Evolutionary conservation across 371 early-diverging fungal species (phyloP).

Genomic region (Basidiobolus meristosporus): DNA sequence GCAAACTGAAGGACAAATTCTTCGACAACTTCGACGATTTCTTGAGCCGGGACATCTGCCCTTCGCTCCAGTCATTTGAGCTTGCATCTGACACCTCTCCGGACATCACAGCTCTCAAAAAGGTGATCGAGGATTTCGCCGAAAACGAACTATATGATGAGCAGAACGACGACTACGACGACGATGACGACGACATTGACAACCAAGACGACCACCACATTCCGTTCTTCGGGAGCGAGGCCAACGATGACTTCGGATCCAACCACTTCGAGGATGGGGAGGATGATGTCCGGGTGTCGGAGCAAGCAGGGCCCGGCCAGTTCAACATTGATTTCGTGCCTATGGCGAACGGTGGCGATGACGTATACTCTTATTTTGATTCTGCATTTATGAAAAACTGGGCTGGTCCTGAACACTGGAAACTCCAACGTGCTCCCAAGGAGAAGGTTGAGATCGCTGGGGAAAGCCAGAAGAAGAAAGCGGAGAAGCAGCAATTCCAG

Average conservation of each 20-base stretch:
- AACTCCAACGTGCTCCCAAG: conserved; percentile 26
- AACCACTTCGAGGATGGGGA: conserved; percentile 15
- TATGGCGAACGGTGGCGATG: conserved; percentile 23
- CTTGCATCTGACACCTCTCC: conserved; percentile 16
- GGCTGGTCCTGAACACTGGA: conserved; percentile 95
- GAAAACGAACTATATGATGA: conserved; percentile 9
- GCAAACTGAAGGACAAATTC: conserved; percentile 25
- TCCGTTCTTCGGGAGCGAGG: not conserved
- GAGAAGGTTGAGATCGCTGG: conserved; percentile 13
- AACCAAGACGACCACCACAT: conserved; percentile 1
- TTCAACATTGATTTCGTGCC: conserved; percentile 20
- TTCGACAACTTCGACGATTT: conserved; percentile 19
- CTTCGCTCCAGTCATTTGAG: conserved; percentile 34
- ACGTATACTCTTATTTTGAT: conserved; percentile 81
- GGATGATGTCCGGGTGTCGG: too few relatives aligned
- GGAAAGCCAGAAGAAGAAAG: conserved; percentile 8
- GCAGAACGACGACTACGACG: conserved; percentile 10
- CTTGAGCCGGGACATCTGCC: conserved; percentile 32
- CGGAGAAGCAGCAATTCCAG: conserved; percentile 11
- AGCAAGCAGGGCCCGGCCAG: too few relatives aligned
- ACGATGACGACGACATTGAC: conserved; percentile 9
- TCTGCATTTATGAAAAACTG: conserved; percentile 55
- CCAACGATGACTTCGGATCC: conserved; percentile 3
- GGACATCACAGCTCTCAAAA: conserved; percentile 1
- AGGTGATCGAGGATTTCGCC: conserved; percentile 5